Percentiles rank a stretch among this genome's conserved stretches.
Conservation (phyloP, 2,329 filamentous ascomycete species). For the Aureobasidium sp. region DNA sequence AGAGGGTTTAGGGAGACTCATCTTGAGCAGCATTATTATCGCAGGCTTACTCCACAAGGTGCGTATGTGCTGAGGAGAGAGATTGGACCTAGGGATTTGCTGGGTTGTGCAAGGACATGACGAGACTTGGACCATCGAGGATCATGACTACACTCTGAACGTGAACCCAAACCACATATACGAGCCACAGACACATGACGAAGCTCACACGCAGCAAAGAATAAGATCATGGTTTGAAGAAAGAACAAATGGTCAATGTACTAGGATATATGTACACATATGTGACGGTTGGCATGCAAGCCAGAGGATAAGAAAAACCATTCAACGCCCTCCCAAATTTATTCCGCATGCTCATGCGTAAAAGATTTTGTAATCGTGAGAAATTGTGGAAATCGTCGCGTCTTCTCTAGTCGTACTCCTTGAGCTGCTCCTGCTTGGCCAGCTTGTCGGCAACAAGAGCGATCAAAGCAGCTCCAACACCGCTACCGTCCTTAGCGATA, state of each 20-base stretch:
- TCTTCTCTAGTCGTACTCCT: not conserved
- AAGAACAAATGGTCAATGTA: not conserved
- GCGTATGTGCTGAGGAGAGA: constrained; percentile 45
- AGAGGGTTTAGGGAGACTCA: constrained; percentile 48
- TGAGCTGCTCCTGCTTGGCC: constrained; percentile 19
- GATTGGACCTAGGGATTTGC: constrained; percentile 21
- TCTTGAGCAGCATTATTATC: constrained; percentile 50
- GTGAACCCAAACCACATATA: too few species aligned
- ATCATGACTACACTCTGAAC: too few species aligned
- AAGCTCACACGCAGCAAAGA: not conserved
- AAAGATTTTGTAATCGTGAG: constrained; percentile 3
- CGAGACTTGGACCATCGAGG: not conserved
- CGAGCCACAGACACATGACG: not conserved
- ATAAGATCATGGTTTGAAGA: not conserved
- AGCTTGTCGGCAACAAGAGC: constrained; percentile 72
- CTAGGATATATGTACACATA: constrained; percentile 5
- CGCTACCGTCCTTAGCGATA: constrained; percentile 93
- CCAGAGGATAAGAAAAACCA: not conserved
- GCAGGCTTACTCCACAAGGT: constrained; percentile 47
- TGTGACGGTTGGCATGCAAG: not conserved
- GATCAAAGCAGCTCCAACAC: constrained; percentile 91
- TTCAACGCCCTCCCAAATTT: constrained; percentile 6
- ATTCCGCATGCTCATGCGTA: constrained; percentile 6
- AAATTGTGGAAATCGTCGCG: not conserved
- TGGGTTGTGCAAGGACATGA: not conserved